Base-by-base conservation (phyloP, 2,329 filamentous ascomycete genomes). In the Alternaria atra region DNA sequence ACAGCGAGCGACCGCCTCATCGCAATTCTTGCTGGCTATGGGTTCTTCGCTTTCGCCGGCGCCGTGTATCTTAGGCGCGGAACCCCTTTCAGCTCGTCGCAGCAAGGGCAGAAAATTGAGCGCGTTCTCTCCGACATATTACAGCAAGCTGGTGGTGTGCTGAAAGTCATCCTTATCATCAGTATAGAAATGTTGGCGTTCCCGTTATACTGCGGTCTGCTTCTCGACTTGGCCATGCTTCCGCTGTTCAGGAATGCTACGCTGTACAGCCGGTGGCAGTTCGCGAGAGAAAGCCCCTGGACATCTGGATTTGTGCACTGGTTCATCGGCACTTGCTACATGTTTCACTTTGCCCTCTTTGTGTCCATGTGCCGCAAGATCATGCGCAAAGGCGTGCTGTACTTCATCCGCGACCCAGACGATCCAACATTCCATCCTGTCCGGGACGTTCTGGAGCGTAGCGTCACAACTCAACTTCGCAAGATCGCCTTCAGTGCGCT, bases 281-380 rank as follows among this genome's bases (percentile, higher is more conserved):
- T 97, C 73, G 92, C 92, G 2, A 82, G 87, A 55, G 85, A 88
- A 62, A 93, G 90, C 62, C 95, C 95, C 0, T 86, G 94, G 67
- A 97, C 93, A 0, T 97, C 94, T 13, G 88, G 96, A 13, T 99
- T 99, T 77, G 91, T 98, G 53, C 95, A 99, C 78, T 99, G 95
- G 95, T 99, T 99, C 74, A 90, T 97, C 58, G 95, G 95, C 50
- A 99, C 95, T 4, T 97, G 94, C 65, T 99, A 99, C 80, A 99
- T 99, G 96, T 99, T 99, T 81, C 95, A 99, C 77, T 99, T 99
- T 77, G 95, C 95, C 5, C 86, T 99, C 3, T 99, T 99, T 76
- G 95, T 99, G 17, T 96, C 94, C 58, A 98, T 99, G 94, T 99
- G 95, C 80, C 90, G 95, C 64, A 97, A 97, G 82, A 97, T 98